Evolutionary conservation across 352 stramenopile genomes (phyloP).

Genomic region (Phytophthora melonis): DNA sequence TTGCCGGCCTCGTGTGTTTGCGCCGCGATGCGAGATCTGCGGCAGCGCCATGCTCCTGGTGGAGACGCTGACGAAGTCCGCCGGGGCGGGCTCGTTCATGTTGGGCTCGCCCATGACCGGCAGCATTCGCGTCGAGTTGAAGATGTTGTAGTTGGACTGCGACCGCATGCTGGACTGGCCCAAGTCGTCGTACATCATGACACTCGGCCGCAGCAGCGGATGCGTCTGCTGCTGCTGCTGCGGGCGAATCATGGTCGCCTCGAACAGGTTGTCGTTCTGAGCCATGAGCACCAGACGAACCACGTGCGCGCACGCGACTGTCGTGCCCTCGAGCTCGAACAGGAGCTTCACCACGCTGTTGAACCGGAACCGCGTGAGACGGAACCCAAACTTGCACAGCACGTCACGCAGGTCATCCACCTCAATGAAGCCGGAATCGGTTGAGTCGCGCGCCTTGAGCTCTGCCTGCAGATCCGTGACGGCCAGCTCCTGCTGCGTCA

Average conservation of each 20-base stretch:
- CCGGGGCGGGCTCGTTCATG: constrained; percentile 14
- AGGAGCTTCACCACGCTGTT: constrained; percentile 70
- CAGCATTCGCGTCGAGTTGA: constrained; percentile 27
- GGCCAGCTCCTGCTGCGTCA: constrained; percentile 29
- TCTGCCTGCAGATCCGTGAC: constrained; percentile 46
- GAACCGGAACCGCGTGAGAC: constrained; percentile 66
- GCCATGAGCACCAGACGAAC: constrained; percentile 47
- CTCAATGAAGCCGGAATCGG: constrained; percentile 41
- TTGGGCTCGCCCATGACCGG: constrained; percentile 12
- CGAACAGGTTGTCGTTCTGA: constrained; percentile 27
- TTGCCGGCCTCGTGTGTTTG: not conserved
- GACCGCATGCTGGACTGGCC: constrained; percentile 32
- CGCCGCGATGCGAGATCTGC: constrained; percentile 3
- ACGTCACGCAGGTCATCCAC: constrained; percentile 55
- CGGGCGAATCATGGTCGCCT: constrained; percentile 4
- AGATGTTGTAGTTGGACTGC: constrained; percentile 42
- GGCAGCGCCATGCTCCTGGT: constrained; percentile 16
- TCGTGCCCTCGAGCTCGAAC: constrained; percentile 48
- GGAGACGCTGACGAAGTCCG: constrained; percentile 23
- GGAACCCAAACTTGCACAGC: constrained; percentile 52
- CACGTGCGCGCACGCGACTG: constrained; percentile 55
- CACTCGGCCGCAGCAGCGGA: constrained; percentile 32
- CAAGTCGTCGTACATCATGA: constrained; percentile 31
- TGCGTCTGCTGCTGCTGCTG: constrained; percentile 15
- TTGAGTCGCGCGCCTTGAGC: constrained; percentile 40